phyloP scores from a whole-genome alignment of 352 stramenopile species.

The Pythium biforme region DNA sequence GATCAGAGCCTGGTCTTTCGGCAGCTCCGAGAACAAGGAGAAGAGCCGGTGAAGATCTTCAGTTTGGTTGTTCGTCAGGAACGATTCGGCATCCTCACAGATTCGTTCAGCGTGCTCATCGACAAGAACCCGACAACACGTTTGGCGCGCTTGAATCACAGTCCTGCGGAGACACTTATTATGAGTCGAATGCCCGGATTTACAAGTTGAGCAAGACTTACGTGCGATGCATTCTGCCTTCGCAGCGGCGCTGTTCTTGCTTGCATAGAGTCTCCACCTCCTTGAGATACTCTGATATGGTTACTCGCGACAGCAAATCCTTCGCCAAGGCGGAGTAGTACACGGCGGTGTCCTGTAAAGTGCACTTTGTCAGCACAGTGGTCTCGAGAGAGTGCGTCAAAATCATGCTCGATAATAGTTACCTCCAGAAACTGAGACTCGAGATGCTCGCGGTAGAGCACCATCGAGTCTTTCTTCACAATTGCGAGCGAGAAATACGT shows the following conservation, averaged over 20 bases:
- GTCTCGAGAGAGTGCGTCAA: too few species aligned
- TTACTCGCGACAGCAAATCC: slow-evolving; percentile 57
- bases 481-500: slow-evolving; percentile 76
- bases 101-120: slow-evolving; percentile 80
- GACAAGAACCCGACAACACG: slow-evolving; percentile 75
- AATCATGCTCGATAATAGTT: not conserved
- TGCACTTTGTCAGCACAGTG: not conserved
- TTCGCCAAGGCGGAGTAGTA: slow-evolving; percentile 74
- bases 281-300: slow-evolving; percentile 73
- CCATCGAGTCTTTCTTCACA: slow-evolving; percentile 79
- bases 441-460: slow-evolving; percentile 75
- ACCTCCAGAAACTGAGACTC: slow-evolving; percentile 61
- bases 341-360: slow-evolving; percentile 49
- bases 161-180: slow-evolving; percentile 38
- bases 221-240: slow-evolving; percentile 73
- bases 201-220: slow-evolving; percentile 27
- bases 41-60: slow-evolving; percentile 78
- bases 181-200: not conserved
- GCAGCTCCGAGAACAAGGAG: slow-evolving; percentile 78
- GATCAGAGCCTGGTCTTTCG: slow-evolving; percentile 76
- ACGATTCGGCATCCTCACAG: slow-evolving; percentile 73
- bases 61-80: slow-evolving; percentile 77
- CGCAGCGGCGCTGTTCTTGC: slow-evolving; percentile 79
- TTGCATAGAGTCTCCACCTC: slow-evolving; percentile 68
- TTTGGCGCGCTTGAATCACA: slow-evolving; percentile 73